Percentiles rank a stretch among this genome's conserved stretches.
These are phyloP conservation scores for Cornus kousa DNA, from an alignment of 148 eudicot genomes.

Conservation along the genomic window DNA sequence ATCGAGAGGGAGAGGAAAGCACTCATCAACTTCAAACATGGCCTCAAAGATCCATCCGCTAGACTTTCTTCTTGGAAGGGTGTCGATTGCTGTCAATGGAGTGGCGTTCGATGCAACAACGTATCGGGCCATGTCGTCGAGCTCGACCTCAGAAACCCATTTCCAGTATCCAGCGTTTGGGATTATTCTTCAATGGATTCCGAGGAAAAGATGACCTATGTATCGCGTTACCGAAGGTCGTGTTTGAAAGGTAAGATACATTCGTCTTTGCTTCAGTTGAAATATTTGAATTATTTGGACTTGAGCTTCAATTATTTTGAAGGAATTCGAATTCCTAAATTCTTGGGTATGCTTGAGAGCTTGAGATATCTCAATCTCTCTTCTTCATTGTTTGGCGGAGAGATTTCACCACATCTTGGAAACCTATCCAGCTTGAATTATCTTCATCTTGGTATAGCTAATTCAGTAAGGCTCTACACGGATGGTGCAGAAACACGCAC, in stretches of 20 bases:
- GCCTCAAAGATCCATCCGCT: constrained; percentile 8
- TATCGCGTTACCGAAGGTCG: neutral
- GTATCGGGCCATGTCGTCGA: neutral
- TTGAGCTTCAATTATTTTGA: constrained; percentile 21
- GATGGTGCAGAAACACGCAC: neutral
- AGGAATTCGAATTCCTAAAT: constrained; percentile 17
- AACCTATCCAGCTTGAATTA: neutral
- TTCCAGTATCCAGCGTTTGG: neutral
- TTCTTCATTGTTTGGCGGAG: neutral
- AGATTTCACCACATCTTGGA: neutral
- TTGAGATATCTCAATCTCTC: neutral
- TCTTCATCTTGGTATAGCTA: neutral
- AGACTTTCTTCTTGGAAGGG: constrained; percentile 27
- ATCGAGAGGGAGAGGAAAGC: neutral
- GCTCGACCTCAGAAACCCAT: neutral
- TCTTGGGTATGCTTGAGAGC: neutral
- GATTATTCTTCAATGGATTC: neutral
- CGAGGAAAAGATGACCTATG: neutral
- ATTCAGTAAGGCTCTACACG: neutral
- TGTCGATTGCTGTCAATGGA: constrained; percentile 21
- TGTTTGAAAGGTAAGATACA: constrained; percentile 8
- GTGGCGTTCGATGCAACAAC: constrained; percentile 22
- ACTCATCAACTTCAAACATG: constrained; percentile 3
- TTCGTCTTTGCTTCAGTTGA: constrained; percentile 22
- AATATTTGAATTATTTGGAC: constrained; percentile 20